phyloP scores from a whole-genome alignment of 2,329 filamentous ascomycete species.

The Diaporthe aspalathi region DNA sequence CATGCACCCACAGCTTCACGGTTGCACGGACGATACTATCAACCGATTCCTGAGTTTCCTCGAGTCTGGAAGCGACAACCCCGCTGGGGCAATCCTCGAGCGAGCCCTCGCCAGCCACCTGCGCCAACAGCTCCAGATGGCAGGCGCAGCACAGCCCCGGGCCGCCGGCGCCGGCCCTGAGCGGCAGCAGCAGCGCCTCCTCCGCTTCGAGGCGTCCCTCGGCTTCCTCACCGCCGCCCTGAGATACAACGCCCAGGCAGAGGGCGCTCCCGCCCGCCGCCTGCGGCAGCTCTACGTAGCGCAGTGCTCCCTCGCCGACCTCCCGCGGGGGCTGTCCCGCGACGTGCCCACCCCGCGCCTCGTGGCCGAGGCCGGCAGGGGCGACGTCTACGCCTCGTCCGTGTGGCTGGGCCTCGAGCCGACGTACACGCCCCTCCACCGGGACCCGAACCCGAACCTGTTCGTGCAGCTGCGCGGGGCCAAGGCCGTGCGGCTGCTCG shows the following conservation, averaged over 20 bases:
- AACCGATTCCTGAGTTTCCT: conserved; percentile 24
- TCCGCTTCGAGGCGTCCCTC: conserved; percentile 70
- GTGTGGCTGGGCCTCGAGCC: conserved; percentile 90
- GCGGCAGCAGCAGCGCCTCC: conserved; percentile 52
- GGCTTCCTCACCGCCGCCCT: conserved; percentile 70
- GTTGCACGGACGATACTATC: not conserved
- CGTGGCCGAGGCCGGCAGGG: conserved; percentile 73
- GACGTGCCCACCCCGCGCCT: conserved; percentile 77
- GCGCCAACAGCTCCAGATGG: conserved; percentile 2
- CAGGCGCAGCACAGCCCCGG: too few relatives aligned
- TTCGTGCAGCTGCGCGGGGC: conserved; percentile 83
- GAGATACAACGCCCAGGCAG: conserved; percentile 56
- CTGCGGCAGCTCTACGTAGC: conserved; percentile 80
- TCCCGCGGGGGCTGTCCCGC: conserved; percentile 70
- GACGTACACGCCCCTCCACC: conserved; percentile 90
- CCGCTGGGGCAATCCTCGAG: not conserved
- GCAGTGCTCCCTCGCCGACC: conserved; percentile 77
- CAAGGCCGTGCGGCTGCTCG: conserved; percentile 80
- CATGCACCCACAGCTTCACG: conserved; percentile 31
- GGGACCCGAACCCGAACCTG: conserved; percentile 93
- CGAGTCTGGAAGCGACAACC: not conserved
- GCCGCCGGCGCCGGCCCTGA: too few relatives aligned
- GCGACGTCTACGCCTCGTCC: conserved; percentile 87
- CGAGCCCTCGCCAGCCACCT: conserved; percentile 10
- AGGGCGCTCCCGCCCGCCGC: not conserved